phyloP scores from a whole-genome alignment of 768 basidiomycete genomes.

The Phlebiopsis flavidoalba region DNA sequence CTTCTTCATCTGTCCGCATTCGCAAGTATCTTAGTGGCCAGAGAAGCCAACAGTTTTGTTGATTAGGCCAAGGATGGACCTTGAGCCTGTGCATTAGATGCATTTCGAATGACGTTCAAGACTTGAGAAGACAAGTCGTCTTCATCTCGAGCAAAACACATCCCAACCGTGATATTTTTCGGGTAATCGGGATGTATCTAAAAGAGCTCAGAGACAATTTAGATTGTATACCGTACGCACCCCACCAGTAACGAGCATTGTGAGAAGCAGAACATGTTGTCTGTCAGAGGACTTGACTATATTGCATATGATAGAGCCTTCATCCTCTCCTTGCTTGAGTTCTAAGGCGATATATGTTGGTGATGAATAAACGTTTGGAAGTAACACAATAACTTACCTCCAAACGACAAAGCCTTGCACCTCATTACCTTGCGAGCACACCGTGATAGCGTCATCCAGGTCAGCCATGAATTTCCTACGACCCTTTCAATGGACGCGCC shows the following conservation, averaged over 20 bases:
- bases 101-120: constrained; percentile 40
- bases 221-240: constrained; percentile 5
- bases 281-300: constrained; percentile 30
- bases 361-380: not conserved
- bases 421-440: constrained; percentile 30
- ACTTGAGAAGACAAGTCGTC: constrained; percentile 30
- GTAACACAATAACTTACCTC: constrained; percentile 29
- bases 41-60: constrained; percentile 34
- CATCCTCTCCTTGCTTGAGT: constrained; percentile 54
- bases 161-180: constrained; percentile 45
- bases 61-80: constrained; percentile 41
- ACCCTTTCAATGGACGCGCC: constrained; percentile 39
- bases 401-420: constrained; percentile 34
- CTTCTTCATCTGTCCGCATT: not conserved
- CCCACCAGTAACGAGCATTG: constrained; percentile 48
- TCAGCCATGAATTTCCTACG: constrained; percentile 54
- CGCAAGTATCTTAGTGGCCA: constrained; percentile 21
- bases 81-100: constrained; percentile 37
- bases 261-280: constrained; percentile 32
- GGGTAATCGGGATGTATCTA: constrained; percentile 71
- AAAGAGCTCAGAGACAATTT: not conserved
- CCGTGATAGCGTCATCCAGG: constrained; percentile 28
- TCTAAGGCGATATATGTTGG: constrained; percentile 26
- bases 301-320: constrained; percentile 53
- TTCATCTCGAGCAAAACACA: constrained; percentile 48